Base-by-base conservation (phyloP, 139 green algal species). In the Spirogloea muscicola region DNA sequence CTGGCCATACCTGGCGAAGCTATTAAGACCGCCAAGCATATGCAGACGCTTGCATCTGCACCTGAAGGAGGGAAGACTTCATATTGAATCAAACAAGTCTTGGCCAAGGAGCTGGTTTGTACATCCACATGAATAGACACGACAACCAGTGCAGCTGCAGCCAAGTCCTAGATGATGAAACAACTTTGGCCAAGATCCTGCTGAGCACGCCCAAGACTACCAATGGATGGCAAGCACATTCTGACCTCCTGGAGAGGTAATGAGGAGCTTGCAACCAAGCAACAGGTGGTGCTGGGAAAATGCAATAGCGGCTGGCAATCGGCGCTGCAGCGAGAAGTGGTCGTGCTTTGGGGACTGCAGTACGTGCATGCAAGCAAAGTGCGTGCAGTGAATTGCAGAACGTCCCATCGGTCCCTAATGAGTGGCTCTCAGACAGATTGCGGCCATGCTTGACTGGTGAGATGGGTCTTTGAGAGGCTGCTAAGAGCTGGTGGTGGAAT, bases 331-430 rank as follows among this genome's bases (percentile, higher is more conserved):
- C 33, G 55, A 76, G 4, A 42, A 51, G 1, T 51, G 68, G 49
- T 76, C 49, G 27, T 55, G 46, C 58, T 76, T 76, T 16, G 68
- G 68, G 31, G 37, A 49, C 60, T 68, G 60, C 60, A 9, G 21
- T 25, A 61, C 13, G 51, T 9, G 33, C 51, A n/a, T n/a, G n/a
- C n/a, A n/a, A n/a, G n/a, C n/a, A n/a, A n/a, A n/a, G n/a, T n/a
- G n/a, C n/a, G n/a, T n/a, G n/a, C n/a, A n/a, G n/a, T n/a, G n/a
- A n/a, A n/a, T n/a, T n/a, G n/a, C n/a, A n/a, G n/a, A n/a, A n/a
- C n/a, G n/a, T n/a, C n/a, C n/a, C n/a, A n/a, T n/a, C n/a, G n/a
- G n/a, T n/a, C n/a, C n/a, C n/a, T n/a, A n/a, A n/a, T n/a, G n/a
- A n/a, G n/a, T n/a, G n/a, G n/a, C n/a, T n/a, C n/a, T n/a, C n/a